Evolutionary conservation across 1,284 basidiomycete genomes (phyloP), one percentile per base, ranked within the genome.

Genomic region (Vanrija humicola): DNA sequence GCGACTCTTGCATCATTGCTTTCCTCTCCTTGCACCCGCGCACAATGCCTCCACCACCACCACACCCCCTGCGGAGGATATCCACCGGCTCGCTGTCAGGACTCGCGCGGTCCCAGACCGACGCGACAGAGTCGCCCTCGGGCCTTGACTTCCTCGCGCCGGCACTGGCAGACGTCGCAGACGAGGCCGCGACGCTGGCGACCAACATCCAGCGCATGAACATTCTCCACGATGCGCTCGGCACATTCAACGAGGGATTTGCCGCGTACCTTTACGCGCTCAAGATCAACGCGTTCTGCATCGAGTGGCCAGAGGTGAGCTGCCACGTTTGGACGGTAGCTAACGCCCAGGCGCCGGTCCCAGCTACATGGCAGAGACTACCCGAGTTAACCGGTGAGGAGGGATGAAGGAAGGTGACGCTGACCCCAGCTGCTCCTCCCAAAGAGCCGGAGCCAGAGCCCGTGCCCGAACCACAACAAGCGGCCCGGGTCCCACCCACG

Each of bases 241-340:
- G 84, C 5, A 85, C 83, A 12, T 96, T 97, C 79, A 95, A 96
- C 71, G 93, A 97, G 73, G 86, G 86, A 40, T 97, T 97, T 69
- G 87, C 91, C 10, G 90, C 89, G 72, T 94, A 87, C 81, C 76
- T 96, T 18, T 94, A 93, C 73, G 86, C 87, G 10, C 85, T 96
- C 82, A 88, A 91, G 72, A 95, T 96, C 90, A 94, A 95, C 68
- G 87, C 90, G 1, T 83, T 94, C 61, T 93, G 91, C 26, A 86
- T 87, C 0, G 92, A 95, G 72, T 96, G 91, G 91, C 84, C 84
- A 0, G 87, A 94, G 81, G 90, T 87, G 64, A 56, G 82, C 68
- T 7, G 19, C 0, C 1, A 7, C 12, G 5, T 1, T 12, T 5
- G 34, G 12, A 2, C 9, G 9, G 1, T 2, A 34, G 34, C 34